Evolutionary conservation across 2,329 filamentous ascomycete species (phyloP).

Genomic region (Diaporthe ampelina): DNA sequence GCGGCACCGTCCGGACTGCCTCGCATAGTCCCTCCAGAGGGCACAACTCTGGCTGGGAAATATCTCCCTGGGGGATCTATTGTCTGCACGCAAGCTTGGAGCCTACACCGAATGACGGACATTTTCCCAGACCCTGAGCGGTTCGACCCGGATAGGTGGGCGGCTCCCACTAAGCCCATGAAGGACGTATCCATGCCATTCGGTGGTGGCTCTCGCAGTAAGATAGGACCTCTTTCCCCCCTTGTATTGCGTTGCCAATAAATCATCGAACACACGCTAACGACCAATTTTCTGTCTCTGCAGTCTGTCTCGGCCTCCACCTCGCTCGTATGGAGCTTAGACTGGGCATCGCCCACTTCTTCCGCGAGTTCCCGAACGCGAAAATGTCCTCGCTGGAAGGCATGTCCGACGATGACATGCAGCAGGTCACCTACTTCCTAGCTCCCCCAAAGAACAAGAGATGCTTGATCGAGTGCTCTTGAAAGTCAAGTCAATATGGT

Average conservation of each 20-base stretch:
- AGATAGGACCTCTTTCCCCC: constrained; percentile 3
- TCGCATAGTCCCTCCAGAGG: constrained; percentile 55
- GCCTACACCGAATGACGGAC: constrained; percentile 58
- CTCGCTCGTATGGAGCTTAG: constrained; percentile 68
- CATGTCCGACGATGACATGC: constrained; percentile 51
- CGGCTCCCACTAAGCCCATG: constrained; percentile 48
- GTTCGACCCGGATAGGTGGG: constrained; percentile 56
- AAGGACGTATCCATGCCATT: constrained; percentile 49
- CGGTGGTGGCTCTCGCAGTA: constrained; percentile 48
- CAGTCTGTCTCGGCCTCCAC: constrained; percentile 66
- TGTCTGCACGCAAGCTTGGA: constrained; percentile 60
- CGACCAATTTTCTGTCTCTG: constrained; percentile 55
- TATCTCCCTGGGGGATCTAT: constrained; percentile 56
- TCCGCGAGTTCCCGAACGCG: constrained; percentile 52
- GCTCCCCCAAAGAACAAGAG: constrained; percentile 47
- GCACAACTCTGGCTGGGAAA: constrained; percentile 55
- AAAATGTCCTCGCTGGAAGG: constrained; percentile 47
- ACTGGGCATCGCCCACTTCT: constrained; percentile 63
- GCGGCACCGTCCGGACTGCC: constrained; percentile 57
- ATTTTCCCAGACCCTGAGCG: constrained; percentile 58
- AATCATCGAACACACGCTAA: neutral
- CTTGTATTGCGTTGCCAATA: neutral
- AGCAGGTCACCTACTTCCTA: constrained; percentile 48
- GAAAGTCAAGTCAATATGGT: neutral
- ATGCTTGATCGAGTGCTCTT: constrained; percentile 47